phyloP scores from a whole-genome alignment of 495 filamentous ascomycete species.

The Entonaema liquescens region DNA sequence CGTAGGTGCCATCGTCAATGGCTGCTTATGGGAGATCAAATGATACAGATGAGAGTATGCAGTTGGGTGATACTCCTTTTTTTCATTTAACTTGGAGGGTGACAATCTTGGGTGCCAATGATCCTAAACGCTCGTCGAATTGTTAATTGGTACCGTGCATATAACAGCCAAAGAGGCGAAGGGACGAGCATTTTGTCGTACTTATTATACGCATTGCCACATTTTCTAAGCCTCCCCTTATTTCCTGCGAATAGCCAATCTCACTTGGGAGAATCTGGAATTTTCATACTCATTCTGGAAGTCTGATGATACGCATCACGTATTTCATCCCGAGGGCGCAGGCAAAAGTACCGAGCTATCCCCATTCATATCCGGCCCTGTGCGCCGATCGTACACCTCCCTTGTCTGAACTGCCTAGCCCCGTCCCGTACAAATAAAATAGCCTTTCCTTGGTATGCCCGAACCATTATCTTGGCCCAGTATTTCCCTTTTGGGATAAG shows the following conservation, averaged over 20 bases:
- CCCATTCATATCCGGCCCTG: constrained; percentile 15
- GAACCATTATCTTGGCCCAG: constrained; percentile 13
- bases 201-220: constrained; percentile 36
- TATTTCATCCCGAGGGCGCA: constrained; percentile 13
- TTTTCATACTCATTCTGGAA: constrained; percentile 3
- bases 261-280: constrained; percentile 15
- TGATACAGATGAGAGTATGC: not conserved
- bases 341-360: constrained; percentile 23
- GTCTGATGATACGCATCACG: constrained; percentile 29
- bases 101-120: constrained; percentile 19
- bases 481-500: constrained; percentile 5
- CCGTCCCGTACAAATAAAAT: not conserved
- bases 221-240: constrained; percentile 16
- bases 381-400: constrained; percentile 10
- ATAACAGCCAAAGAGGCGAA: not conserved
- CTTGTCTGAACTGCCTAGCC: not conserved
- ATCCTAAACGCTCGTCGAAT: constrained; percentile 3
- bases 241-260: constrained; percentile 13
- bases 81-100: constrained; percentile 17
- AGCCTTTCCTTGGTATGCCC: not conserved
- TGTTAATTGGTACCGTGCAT: constrained; percentile 9
- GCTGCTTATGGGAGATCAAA: not conserved
- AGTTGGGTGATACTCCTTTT: constrained; percentile 4
- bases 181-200: constrained; percentile 24
- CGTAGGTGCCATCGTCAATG: constrained; percentile 11